Base-by-base conservation (phyloP, 1,139 yeast genomes). In the Scheffersomyces cryptocercus region DNA sequence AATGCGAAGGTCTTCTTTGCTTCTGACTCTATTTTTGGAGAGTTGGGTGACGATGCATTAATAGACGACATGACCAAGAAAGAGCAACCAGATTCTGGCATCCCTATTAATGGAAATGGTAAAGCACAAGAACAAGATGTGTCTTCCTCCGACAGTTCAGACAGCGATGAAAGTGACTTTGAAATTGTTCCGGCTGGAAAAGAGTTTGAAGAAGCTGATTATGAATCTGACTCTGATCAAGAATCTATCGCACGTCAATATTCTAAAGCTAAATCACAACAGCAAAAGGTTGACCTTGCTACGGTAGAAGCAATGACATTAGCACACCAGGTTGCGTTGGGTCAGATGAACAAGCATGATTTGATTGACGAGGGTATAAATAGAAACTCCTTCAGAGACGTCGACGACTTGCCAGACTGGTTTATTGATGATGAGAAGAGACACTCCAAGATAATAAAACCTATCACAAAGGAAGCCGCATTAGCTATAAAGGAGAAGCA, bases 301-400 rank as follows among this genome's bases (percentile, higher is more conserved):
- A 90, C 97, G 2, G 96, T 88, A 1, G 96, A 90, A 64, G 97
- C 97, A 5, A 95, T 95, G 99, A 93, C 99, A 0, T 73, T 93
- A 58, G 99, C 99, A 0, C 99, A 95, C 62, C 91, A 93, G 66
- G 77, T 95, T 39, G 99, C 99, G 0, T 68, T 89, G 29, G 97
- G 97, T 3, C 90, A 88, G 57, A 87, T 77, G 70, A 81, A 84
- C 42, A 90, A 85, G 64, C 84, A 88, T 56, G 96, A 91, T 56
- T 73, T 93, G 48, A 73, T 88, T 20, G 91, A 90, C 56, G 98
- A 93, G 57, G 97, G 97, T 30, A 88, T 87, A 65, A 89, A 93
- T 65, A 82, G 89, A 64, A 88, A 89, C 56, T 84, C 98, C 1
- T 91, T 93, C 78, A 80, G 97, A 54, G 98, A 93, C 58, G 77